Evolutionary conservation across 371 early-diverging fungal species (phyloP), one percentile per base, ranked within the genome.

Genomic region (Parasitella parasitica): DNA sequence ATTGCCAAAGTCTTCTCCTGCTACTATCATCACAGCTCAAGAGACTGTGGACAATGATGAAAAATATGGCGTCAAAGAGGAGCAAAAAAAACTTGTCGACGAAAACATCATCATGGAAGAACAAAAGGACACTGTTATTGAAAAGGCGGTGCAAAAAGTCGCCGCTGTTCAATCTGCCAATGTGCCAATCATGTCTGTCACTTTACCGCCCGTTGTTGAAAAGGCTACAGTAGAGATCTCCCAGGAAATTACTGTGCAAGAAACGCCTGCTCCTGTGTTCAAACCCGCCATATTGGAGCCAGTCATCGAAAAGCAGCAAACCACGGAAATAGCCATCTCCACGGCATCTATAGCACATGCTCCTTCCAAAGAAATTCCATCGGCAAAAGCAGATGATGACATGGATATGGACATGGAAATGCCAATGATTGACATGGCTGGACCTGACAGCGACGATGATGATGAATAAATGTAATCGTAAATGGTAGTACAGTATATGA

Each of bases 401-500:
- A 63, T 69, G 28, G 78, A 74, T 30, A 61, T 63, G 11, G 63
- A 65, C n/a, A 62, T 75, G 54, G 76, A 70, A 20, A 78, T 78
- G 55, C 76, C 76, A 1, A 69, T 72, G 27, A 79, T 79, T 26
- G 77, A 74, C 49, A 66, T 76, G 77, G 69, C 72, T 53, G 78
- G 73, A 8, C 75, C 72, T 52, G 76, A 76, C 32, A 67, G 69
- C 32, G 77, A 76, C 43, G 73, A 68, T 13, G 67, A 71, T 35
- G 61, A 63, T 13, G 58, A 60, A 56, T 55, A 56, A n/a, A n/a
- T n/a, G n/a, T n/a, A n/a, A n/a, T n/a, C n/a, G n/a, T n/a, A n/a
- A n/a, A n/a, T n/a, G n/a, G n/a, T n/a, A n/a, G n/a, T n/a, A n/a
- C n/a, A n/a, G 35, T 28, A 39, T 56, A 27, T 56, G n/a, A 2